A percentile compares a stretch with the other conserved stretches of the same genome.
Evolutionary conservation across 1,284 basidiomycete genomes (phyloP).

Genomic region (Chiua sp.): DNA sequence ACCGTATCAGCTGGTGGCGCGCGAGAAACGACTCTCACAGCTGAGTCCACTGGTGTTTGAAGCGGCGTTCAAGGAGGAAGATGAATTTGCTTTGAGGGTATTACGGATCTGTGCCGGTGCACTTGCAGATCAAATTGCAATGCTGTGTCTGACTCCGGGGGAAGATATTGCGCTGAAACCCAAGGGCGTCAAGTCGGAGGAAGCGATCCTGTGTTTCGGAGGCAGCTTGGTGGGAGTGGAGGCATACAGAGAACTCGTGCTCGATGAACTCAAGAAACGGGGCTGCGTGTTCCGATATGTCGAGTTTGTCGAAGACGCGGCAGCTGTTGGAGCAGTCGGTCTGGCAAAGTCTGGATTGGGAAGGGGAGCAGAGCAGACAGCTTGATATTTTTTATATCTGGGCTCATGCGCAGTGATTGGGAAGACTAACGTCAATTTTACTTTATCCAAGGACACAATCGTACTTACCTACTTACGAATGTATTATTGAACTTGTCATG

Average conservation of each 20-base stretch:
- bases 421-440: too few relatives aligned
- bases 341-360: constrained; percentile 38
- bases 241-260: constrained; percentile 61
- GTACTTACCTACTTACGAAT: too few relatives aligned
- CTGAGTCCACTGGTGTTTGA: constrained; percentile 76
- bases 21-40: constrained; percentile 76
- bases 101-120: constrained; percentile 53
- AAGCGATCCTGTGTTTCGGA: constrained; percentile 72
- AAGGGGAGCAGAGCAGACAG: too few relatives aligned
- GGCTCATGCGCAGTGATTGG: not conserved
- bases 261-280: constrained; percentile 57
- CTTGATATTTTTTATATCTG: not conserved
- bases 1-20: constrained; percentile 45
- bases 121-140: constrained; percentile 65
- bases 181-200: constrained; percentile 53
- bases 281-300: constrained; percentile 69
- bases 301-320: constrained; percentile 70
- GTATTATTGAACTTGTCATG: too few relatives aligned
- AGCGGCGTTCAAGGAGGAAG: constrained; percentile 67
- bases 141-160: constrained; percentile 51
- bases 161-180: constrained; percentile 30
- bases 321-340: constrained; percentile 63
- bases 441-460: too few relatives aligned
- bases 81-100: constrained; percentile 65
- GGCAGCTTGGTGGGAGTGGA: constrained; percentile 71